A percentile compares a stretch with the other conserved stretches of the same genome.
These are phyloP conservation scores for Tylopilus subfusipes DNA, from an alignment of 768 basidiomycete genomes.

Conservation along the genomic window DNA sequence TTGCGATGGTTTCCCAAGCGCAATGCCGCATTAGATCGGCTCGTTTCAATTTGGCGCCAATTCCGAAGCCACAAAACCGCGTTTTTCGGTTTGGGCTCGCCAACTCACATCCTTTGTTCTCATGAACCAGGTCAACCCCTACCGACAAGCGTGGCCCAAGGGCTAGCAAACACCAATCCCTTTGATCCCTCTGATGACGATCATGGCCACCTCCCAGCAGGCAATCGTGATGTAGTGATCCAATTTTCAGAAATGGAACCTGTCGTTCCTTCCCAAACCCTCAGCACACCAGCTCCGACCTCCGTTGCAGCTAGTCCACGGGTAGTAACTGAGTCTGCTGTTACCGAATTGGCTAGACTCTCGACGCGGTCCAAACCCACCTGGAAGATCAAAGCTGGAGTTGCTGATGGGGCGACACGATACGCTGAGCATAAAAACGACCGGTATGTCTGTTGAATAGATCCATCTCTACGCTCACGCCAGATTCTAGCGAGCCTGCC, in stretches of 20 bases:
- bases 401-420: neutral
- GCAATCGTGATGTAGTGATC: too few relatives aligned
- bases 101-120: neutral
- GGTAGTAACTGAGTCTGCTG: neutral
- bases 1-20: neutral
- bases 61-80: neutral
- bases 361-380: neutral
- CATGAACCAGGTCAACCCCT: neutral
- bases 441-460: neutral
- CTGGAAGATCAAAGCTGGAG: neutral
- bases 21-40: neutral
- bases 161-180: neutral
- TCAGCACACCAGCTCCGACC: neutral
- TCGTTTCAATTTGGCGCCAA: neutral
- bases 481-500: neutral
- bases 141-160: too few relatives aligned
- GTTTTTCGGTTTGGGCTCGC: neutral
- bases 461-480: neutral
- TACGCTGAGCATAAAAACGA: neutral
- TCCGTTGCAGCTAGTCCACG: neutral
- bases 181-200: neutral
- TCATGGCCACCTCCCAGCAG: too few relatives aligned
- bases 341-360: too few relatives aligned
- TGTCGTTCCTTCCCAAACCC: neutral
- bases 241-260: neutral